These are phyloP conservation scores for Cyberlindnera amylophila DNA, from an alignment of 805 yeast genomes.

Conservation along the genomic window DNA sequence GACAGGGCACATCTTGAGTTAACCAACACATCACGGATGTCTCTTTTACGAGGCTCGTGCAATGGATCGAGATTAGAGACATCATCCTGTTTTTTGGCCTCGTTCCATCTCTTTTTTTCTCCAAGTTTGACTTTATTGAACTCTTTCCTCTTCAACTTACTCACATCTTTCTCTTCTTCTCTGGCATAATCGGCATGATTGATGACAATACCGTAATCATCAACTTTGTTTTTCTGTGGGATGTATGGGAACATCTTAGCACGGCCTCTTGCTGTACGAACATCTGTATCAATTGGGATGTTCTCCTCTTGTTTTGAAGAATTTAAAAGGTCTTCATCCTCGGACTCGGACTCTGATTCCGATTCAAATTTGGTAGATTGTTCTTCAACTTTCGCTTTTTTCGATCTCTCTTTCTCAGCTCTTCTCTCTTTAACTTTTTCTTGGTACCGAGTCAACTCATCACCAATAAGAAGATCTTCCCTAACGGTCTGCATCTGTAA, in stretches of 20 bases:
- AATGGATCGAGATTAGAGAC: conserved; percentile 47
- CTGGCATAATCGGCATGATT: conserved; percentile 59
- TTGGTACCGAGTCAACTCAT: conserved; percentile 47
- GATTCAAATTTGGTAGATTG: conserved; percentile 25
- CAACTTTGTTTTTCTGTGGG: conserved; percentile 55
- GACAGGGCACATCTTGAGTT: conserved; percentile 66
- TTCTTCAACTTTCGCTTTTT: conserved; percentile 30
- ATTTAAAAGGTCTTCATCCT: conserved; percentile 26
- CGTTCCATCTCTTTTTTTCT: conserved; percentile 35
- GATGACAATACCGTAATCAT: conserved; percentile 85
- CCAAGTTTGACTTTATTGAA: conserved; percentile 30
- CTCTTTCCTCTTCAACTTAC: conserved; percentile 28
- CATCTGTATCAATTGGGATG: conserved; percentile 32
- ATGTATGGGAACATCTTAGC: conserved; percentile 74
- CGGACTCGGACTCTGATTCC: conserved; percentile 26
- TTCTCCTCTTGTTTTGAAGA: conserved; percentile 15
- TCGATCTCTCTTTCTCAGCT: conserved; percentile 31
- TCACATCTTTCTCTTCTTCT: conserved; percentile 43
- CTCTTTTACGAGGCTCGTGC: conserved; percentile 47
- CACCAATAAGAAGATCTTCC: conserved; percentile 48
- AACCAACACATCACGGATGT: conserved; percentile 32
- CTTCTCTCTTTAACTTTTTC: conserved; percentile 44
- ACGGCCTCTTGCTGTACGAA: conserved; percentile 27
- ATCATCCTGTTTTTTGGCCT: conserved; percentile 46
- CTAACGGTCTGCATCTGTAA: conserved; percentile 37